Evolutionary conservation across 2,329 filamentous ascomycete genomes (phyloP).

Genomic region (Coniochaeta sp.): DNA sequence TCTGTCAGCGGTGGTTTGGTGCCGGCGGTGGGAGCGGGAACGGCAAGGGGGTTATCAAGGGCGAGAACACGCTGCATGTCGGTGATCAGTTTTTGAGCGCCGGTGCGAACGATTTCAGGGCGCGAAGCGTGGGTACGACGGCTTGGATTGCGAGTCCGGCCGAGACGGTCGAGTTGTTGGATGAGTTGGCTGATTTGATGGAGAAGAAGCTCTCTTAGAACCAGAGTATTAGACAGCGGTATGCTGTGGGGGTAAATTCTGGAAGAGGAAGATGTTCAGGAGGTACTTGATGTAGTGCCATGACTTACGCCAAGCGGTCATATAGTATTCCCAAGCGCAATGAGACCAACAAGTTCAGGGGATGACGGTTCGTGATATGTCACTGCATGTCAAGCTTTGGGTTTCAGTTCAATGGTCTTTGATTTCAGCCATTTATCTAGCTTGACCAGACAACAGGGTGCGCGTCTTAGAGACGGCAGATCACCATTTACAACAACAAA

Average conservation of each 20-base stretch:
- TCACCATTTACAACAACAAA: not conserved
- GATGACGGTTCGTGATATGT: no score
- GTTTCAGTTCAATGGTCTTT: no score
- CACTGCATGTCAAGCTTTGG: no score
- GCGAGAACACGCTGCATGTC: slow-evolving; percentile 80
- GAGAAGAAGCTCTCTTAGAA: slow-evolving; percentile 34
- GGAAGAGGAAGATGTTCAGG: not conserved
- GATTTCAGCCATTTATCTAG: not conserved
- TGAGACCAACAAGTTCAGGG: no score
- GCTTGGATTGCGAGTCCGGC: slow-evolving; percentile 92
- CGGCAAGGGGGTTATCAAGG: slow-evolving; percentile 43
- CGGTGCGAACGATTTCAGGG: slow-evolving; percentile 95
- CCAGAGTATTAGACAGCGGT: no score
- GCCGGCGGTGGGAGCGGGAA: slow-evolving; percentile 27
- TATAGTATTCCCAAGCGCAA: not conserved
- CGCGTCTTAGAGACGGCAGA: no score
- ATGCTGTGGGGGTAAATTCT: no score
- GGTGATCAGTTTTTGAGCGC: slow-evolving; percentile 96
- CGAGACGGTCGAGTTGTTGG: slow-evolving; percentile 84
- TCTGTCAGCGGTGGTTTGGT: slow-evolving; percentile 87
- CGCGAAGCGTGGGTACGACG: slow-evolving; percentile 83
- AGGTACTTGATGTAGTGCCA: not conserved
- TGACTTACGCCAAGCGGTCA: not conserved
- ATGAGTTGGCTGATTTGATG: slow-evolving; percentile 65
- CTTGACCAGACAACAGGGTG: not conserved